Evolutionary conservation across 2,329 filamentous ascomycete genomes (phyloP), one percentile per base, ranked within the genome.

Genomic region (Colletotrichum limetticola): DNA sequence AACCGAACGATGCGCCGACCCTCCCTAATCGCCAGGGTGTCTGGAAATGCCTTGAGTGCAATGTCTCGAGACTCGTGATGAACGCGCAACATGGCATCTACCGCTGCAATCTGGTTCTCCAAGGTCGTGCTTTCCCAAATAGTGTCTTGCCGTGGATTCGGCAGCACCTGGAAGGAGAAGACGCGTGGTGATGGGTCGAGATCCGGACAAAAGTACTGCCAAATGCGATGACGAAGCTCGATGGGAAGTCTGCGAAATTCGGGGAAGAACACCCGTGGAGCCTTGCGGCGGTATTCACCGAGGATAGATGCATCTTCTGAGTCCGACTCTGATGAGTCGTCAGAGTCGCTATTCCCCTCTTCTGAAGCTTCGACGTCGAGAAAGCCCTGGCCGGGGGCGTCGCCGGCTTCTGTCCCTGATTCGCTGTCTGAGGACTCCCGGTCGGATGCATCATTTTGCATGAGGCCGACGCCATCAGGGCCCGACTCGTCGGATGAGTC

Each of bases 11-110:
- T 66, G 2, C 77, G 77, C 4, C 79, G 75, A 7, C 76, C 76
- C 5, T 75, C 62, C 4, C 80, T 76, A 1, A 85, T 76, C 32
- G 42, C 61, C 26, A 85, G 72, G 14, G 78, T 73, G 28, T 85
- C 75, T 0, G 83, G 83, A 11, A 80, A 81, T 3, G 69, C 74
- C 8, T 75, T 77, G 52, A 78, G 71, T 5, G 78, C 83, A 4
- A 83, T 67, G 16, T 69, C 75, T 30, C 83, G 83, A n/a, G 81
- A 82, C 73, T 84, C 82, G 8, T 77, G 75, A 49, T 83, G 78
- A 9, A 81, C 77, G 1, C 82, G 79, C 37, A 84, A 74, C 16
- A 85, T 73, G 4, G 74, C 69, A 8, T 82, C 79, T 7, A 58
- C 52, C 3, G 68, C n/a, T 4, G 37, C 61, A n/a, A 68, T 74